phyloP scores from a whole-genome alignment of 371 early-diverging fungal genomes.

The Mitosporidium daphniae region DNA sequence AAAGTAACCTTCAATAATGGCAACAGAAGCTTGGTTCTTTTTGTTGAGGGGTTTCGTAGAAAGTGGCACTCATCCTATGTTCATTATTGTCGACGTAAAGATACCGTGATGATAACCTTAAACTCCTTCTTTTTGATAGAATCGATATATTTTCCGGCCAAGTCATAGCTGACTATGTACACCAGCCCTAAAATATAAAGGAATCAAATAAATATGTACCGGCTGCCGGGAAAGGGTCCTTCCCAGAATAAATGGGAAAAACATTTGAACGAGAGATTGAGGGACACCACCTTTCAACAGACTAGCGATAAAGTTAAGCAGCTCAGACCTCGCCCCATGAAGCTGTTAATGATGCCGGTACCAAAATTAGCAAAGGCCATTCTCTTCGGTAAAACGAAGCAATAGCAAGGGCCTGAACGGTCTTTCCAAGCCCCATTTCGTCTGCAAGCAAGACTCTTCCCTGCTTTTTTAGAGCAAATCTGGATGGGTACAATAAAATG shows the following conservation, averaged over 20 bases:
- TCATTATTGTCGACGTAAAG: not conserved
- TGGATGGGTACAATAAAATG: too few species aligned
- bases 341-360: conserved; percentile 17
- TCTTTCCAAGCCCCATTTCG: conserved; percentile 12
- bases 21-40: conserved; percentile 11
- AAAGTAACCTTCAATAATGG: conserved; percentile 14
- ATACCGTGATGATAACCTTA: conserved; percentile 5
- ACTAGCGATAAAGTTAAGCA: too few species aligned
- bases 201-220: too few species aligned
- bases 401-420: conserved; percentile 15
- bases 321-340: too few species aligned
- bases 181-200: too few species aligned
- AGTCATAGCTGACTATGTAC: conserved; percentile 6
- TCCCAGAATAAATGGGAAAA: too few species aligned
- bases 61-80: conserved; percentile 14
- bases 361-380: conserved; percentile 19
- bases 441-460: conserved; percentile 15
- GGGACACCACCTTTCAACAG: too few species aligned
- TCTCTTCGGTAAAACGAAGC: conserved; percentile 13
- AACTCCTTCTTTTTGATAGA: conserved; percentile 2
- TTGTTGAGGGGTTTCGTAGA: conserved; percentile 11
- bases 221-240: too few species aligned
- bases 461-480: conserved; percentile 7
- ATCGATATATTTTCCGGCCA: conserved; percentile 4
- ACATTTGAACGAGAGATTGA: too few species aligned